Base-by-base conservation (phyloP, 2,329 filamentous ascomycete genomes). In the Claviceps sp. region DNA sequence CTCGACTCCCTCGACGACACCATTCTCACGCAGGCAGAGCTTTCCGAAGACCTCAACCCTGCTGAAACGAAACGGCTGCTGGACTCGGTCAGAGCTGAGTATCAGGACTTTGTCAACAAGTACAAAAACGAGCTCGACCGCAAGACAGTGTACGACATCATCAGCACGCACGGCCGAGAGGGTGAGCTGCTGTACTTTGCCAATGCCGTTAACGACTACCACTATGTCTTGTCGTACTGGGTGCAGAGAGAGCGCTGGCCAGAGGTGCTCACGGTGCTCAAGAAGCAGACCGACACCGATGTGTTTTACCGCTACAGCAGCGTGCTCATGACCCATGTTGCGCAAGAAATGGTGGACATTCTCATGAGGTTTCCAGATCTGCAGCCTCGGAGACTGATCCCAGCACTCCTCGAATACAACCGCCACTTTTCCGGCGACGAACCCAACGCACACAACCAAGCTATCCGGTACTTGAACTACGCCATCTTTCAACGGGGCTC, bases 221-320 rank as follows among this genome's bases (percentile, higher is more conserved):
- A 94, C 65, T 98, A 95, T 63, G 89, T 97, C 22, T 73, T 98
- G 14, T 87, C 88, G 9, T 98, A 98, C 68, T 98, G 93, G 93
- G 85, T 97, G 18, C 93, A 97, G 67, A 79, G 91, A 54, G 93
- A 97, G 69, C 81, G 87, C 60, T 98, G 93, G 93, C 70, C 73
- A 4, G 89, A 96, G 60, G 88, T 89, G 2, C 73, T 98, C 58
- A 79, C 81, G 52, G 89, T 97, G 42, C 75, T 98, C 50, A 95
- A 96, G 71, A 89, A 86, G 67, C 93, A 98, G 69, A 95, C 84
- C 5, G 86, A 95, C 49, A 81, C 88, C 0, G 88, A 95, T 49
- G 87, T 95, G 46, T 98, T 97, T 69, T 97, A 97, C 72, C 85
- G 88, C 56, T 96, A 97, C 67, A 93, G 88, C 72, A 95, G 85